Percentiles rank a stretch among this genome's conserved stretches.
phyloP scores from a whole-genome alignment of 2,329 filamentous ascomycete species.

The Neopestalotiopsis rosae region DNA sequence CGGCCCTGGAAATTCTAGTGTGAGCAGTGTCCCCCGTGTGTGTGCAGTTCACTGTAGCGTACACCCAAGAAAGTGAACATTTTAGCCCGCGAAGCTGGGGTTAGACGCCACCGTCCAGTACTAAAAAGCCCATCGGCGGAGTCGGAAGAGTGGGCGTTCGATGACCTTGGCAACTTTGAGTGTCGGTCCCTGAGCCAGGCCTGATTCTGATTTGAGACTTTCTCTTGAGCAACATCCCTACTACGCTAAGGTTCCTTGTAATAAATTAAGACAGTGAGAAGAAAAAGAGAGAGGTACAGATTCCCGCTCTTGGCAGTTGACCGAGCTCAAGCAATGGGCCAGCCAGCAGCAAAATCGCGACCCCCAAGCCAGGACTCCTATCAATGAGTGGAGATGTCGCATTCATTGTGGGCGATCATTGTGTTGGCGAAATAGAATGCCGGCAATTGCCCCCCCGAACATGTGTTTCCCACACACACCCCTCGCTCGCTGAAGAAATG shows the following conservation, averaged over 20 bases:
- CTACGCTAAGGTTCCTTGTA: too few species aligned
- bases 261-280: too few species aligned
- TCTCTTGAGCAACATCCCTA: too few species aligned
- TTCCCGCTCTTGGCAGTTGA: too few species aligned
- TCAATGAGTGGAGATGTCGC: background rate
- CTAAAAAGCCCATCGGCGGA: constrained; percentile 6
- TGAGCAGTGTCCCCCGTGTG: too few species aligned
- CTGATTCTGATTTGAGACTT: background rate
- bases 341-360: background rate
- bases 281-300: too few species aligned
- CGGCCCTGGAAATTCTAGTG: background rate
- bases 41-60: background rate
- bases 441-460: background rate
- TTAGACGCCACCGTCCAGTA: constrained; percentile 11
- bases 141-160: constrained; percentile 8
- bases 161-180: background rate
- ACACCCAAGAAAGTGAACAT: too few species aligned
- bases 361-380: background rate
- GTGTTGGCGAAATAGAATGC: background rate
- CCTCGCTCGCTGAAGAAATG: background rate
- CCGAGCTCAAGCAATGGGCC: background rate
- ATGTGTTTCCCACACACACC: background rate
- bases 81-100: background rate
- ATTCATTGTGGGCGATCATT: background rate
- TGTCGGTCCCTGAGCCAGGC: background rate